These are phyloP conservation scores for Ceratocystis variospora DNA, from an alignment of 2,329 filamentous ascomycete species.

Conservation along the genomic window DNA sequence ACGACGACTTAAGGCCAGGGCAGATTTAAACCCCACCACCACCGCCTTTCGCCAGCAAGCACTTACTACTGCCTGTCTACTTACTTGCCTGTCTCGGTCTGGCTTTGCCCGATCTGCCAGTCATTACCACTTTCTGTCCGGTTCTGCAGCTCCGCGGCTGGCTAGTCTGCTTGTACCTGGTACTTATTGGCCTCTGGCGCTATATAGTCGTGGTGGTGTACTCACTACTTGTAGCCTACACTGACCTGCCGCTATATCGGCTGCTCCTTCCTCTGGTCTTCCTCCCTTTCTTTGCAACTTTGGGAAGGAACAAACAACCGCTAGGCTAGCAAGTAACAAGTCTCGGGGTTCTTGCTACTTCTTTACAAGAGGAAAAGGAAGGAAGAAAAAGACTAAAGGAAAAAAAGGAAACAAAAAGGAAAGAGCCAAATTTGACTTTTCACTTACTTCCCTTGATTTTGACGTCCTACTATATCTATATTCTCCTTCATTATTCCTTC, in stretches of 20 bases:
- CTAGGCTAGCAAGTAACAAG: background rate
- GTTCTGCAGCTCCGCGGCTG: background rate
- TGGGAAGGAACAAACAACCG: background rate
- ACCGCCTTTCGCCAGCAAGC: too few species aligned
- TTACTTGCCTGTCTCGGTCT: too few species aligned
- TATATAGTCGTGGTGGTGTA: too few species aligned
- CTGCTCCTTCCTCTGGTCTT: background rate
- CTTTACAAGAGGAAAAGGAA: background rate
- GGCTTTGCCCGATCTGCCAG: background rate
- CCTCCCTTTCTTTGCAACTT: background rate
- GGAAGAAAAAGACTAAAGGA: background rate
- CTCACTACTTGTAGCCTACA: too few species aligned
- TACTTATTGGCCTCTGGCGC: background rate
- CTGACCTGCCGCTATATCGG: background rate
- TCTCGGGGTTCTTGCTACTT: slow-evolving; percentile 1
- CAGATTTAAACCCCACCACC: too few species aligned
- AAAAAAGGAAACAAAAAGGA: background rate
- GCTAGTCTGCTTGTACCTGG: background rate
- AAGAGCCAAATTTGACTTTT: background rate
- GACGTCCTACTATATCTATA: background rate
- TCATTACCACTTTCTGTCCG: background rate
- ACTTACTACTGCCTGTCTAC: too few species aligned
- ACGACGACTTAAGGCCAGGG: too few species aligned
- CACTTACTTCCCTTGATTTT: background rate
- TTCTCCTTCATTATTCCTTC: background rate